Evolutionary conservation across 164 flowering plant species (phyloP), one percentile per base, ranked within the genome.

Genomic region (Vitis riparia): DNA sequence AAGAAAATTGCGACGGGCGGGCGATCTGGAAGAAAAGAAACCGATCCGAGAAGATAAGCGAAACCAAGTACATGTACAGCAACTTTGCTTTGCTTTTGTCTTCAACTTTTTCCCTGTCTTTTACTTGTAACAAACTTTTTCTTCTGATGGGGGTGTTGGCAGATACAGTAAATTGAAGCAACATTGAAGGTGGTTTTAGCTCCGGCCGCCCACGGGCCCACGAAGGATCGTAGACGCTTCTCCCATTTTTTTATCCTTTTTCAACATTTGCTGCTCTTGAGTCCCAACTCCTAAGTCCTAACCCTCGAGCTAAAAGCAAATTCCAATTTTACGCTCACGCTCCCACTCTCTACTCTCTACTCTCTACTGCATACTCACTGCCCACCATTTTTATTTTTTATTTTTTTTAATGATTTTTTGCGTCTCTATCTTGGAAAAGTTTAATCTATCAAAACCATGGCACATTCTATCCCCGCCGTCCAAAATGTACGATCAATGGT

Each of bases 151-250:
- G 27, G 68, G 14, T 53, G 51, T 19, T 64, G 76, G 76, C 74
- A 73, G 17, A 59, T 66, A 77, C 52, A 47, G 80, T 77, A 73
- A 73, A 69, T 70, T 62, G 51, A 23, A 57, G 59, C 69, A 67
- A 70, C 3, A 17, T 9, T 8, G 37, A 37, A 37, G 64, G 68
- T 71, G 61, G 50, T 55, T 29, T 4, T 2, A 14, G 11, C 32
- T 44, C 1, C 27, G 58, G 58, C 65, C 74, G 68, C 68, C 68
- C 52, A 27, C 14, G 51, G 68, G 51, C 78, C 68, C 47, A 58
- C 71, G 78, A 72, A 72, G 73, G 65, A 72, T 72, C 76, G 62
- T 65, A 49, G 71, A 66, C 51, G 9, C 71, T 69, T 72, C 79
- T 52, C 30, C 4, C 30, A 23, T 3, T 15, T 32, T 65, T 9